Percentiles rank a stretch among this genome's conserved stretches.
Evolutionary conservation across 2,329 filamentous ascomycete genomes (phyloP).

Genomic region (Arthrobotrys sinensis): DNA sequence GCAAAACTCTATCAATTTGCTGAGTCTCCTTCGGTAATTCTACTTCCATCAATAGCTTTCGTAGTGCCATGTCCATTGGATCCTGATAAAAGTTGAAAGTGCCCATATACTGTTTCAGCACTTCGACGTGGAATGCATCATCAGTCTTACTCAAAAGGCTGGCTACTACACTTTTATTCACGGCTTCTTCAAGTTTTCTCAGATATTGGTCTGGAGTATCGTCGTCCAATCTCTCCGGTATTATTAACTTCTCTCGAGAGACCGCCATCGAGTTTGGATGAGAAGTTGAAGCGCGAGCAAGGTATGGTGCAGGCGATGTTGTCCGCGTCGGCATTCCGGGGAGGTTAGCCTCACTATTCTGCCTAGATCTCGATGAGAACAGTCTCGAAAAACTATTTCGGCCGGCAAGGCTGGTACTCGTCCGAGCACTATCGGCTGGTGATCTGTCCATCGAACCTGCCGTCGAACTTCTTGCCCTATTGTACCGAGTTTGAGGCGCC

Average conservation of each 20-base stretch:
- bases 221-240: constrained; percentile 86
- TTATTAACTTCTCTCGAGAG: constrained; percentile 73
- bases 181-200: constrained; percentile 82
- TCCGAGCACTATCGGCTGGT: constrained; percentile 59
- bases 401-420: constrained; percentile 69
- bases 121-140: constrained; percentile 85
- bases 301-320: constrained; percentile 63
- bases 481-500: constrained; percentile 52
- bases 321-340: constrained; percentile 68
- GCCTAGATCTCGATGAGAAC: constrained; percentile 82
- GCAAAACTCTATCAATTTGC: constrained; percentile 94
- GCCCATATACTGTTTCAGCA: constrained; percentile 94
- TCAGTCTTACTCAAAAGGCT: constrained; percentile 87
- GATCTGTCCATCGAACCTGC: constrained; percentile 80
- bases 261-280: constrained; percentile 88
- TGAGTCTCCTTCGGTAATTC: constrained; percentile 97
- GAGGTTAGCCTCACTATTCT: constrained; percentile 81
- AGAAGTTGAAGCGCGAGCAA: constrained; percentile 72
- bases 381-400: constrained; percentile 94
- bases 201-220: constrained; percentile 94
- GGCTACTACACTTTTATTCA: constrained; percentile 86
- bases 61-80: constrained; percentile 95
- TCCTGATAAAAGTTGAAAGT: constrained; percentile 96
- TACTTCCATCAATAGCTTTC: constrained; percentile 95
- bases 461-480: constrained; percentile 79